phyloP scores from a whole-genome alignment of 1,139 yeast genomes.

The Suhomyces kunorum region DNA sequence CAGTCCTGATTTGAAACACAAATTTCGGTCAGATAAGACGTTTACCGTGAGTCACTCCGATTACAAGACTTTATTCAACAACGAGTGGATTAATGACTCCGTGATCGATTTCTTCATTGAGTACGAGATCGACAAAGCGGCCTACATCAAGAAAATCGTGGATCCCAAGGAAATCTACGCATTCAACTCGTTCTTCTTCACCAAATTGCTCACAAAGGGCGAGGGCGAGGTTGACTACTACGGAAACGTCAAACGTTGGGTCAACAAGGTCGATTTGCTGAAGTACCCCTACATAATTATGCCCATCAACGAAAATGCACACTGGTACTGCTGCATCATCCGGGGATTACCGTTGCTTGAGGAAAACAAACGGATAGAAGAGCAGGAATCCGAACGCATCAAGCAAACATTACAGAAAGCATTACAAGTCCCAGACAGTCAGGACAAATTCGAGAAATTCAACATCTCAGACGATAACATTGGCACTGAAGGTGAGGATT shows the following conservation, averaged over 20 bases:
- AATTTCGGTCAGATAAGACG: constrained; percentile 47
- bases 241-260: constrained; percentile 76
- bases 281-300: constrained; percentile 63
- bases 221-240: constrained; percentile 42
- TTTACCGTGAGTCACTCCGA: constrained; percentile 60
- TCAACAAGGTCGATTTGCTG: constrained; percentile 66
- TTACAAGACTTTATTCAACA: constrained; percentile 65
- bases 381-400: background rate
- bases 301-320: constrained; percentile 80
- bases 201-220: constrained; percentile 50
- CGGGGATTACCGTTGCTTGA: constrained; percentile 44
- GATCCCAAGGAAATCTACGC: constrained; percentile 48
- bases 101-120: constrained; percentile 71
- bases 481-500: constrained; percentile 2
- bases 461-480: constrained; percentile 10
- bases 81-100: constrained; percentile 76
- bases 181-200: constrained; percentile 83
- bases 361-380: constrained; percentile 5
- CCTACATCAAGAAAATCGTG: constrained; percentile 22
- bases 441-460: constrained; percentile 11
- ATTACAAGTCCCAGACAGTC: constrained; percentile 15
- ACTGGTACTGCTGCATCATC: constrained; percentile 87
- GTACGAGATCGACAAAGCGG: constrained; percentile 51
- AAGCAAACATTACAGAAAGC: constrained; percentile 7
- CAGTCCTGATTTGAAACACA: constrained; percentile 53